A percentile compares a stretch with the other conserved stretches of the same genome.
These are phyloP conservation scores for Linderina pennispora DNA, from an alignment of 192 early-diverging fungal genomes.

Conservation along the genomic window DNA sequence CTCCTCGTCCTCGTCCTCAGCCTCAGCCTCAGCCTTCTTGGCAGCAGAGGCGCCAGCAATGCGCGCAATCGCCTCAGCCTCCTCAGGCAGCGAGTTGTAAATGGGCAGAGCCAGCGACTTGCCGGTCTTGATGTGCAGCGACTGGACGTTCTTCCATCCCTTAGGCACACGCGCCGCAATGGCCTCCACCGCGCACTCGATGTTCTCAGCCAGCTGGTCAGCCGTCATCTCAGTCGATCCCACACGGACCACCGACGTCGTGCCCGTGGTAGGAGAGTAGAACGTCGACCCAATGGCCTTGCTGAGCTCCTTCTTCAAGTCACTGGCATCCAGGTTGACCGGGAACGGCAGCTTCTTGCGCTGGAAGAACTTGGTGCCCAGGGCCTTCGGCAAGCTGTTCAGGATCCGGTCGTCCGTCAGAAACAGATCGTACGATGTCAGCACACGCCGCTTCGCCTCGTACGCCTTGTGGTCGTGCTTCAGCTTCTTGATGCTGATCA, in stretches of 20 bases:
- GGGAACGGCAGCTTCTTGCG: slow-evolving; percentile 66
- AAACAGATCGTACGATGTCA: slow-evolving; percentile 77
- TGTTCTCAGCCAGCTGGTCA: slow-evolving; percentile 69
- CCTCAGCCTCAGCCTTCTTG: not conserved
- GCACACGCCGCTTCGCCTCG: slow-evolving; percentile 73
- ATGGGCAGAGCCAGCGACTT: slow-evolving; percentile 78
- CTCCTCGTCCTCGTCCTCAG: slow-evolving; percentile 3
- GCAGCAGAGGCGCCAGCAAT: not conserved
- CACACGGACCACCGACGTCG: slow-evolving; percentile 63
- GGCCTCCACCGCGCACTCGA: slow-evolving; percentile 53
- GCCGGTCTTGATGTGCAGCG: slow-evolving; percentile 78
- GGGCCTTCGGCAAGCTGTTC: slow-evolving; percentile 61
- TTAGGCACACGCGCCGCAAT: slow-evolving; percentile 66
- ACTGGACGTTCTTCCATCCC: slow-evolving; percentile 79
- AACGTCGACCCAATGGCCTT: slow-evolving; percentile 25
- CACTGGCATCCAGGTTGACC: slow-evolving; percentile 12
- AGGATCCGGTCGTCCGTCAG: slow-evolving; percentile 81
- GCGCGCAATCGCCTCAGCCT: slow-evolving; percentile 5
- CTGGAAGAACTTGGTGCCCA: slow-evolving; percentile 81
- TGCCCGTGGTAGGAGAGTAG: slow-evolving; percentile 12
- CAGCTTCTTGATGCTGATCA: slow-evolving; percentile 73
- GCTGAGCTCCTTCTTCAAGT: slow-evolving; percentile 21
- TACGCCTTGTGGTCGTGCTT: slow-evolving; percentile 72
- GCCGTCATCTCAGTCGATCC: slow-evolving; percentile 56
- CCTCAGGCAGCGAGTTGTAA: slow-evolving; percentile 58